phyloP scores from a whole-genome alignment of 352 stramenopile species.

The Globisporangium irregulare region DNA sequence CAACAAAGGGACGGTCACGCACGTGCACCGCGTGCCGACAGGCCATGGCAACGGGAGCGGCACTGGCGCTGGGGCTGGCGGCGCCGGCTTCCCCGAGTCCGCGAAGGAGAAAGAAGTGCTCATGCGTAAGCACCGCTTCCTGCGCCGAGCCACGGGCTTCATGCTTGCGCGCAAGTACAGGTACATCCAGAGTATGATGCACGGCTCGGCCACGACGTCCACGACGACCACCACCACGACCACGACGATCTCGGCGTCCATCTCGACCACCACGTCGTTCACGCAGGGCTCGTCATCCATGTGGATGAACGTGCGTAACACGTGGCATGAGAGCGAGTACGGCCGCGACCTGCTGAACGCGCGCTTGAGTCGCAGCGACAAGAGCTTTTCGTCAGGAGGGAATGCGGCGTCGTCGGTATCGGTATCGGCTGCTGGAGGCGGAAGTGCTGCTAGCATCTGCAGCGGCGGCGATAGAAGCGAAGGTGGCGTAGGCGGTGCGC shows the following conservation, averaged over 20 bases:
- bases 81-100: conserved; percentile 10
- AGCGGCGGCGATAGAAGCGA: conserved; percentile 27
- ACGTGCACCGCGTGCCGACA: conserved; percentile 39
- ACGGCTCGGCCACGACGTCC: conserved; percentile 11
- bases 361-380: conserved; percentile 5
- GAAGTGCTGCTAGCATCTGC: background rate
- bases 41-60: conserved; percentile 5
- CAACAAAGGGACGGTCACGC: conserved; percentile 39
- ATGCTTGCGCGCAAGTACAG: conserved; percentile 76
- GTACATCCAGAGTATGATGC: conserved; percentile 30
- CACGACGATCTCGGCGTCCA: conserved; percentile 11
- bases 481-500: conserved; percentile 18
- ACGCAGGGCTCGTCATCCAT: conserved; percentile 18
- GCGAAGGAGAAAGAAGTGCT: conserved; percentile 45
- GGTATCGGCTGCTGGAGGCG: background rate
- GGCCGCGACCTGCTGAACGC: conserved; percentile 15
- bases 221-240: conserved; percentile 13
- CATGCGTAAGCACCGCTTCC: conserved; percentile 55
- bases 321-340: conserved; percentile 21
- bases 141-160: conserved; percentile 62
- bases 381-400: background rate
- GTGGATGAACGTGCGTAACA: conserved; percentile 24
- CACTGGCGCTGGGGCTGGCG: conserved; percentile 12
- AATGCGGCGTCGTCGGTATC: background rate
- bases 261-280: conserved; percentile 23